Conservation (phyloP, 805 yeast genomes). For the Metschnikowia reukaufii region DNA sequence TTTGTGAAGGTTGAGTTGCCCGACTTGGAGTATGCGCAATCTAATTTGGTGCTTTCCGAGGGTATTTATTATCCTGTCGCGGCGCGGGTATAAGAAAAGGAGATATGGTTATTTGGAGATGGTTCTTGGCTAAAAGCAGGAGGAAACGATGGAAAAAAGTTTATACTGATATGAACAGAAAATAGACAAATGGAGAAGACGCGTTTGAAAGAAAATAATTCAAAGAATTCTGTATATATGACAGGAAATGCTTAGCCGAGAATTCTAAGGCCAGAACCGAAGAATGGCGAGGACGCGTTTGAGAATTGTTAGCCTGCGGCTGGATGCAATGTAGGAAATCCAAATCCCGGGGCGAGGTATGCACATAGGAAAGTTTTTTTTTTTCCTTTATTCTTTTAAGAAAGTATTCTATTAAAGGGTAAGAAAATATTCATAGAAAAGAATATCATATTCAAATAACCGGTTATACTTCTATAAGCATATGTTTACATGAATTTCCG, state of each 20-base stretch:
- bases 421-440: too few relatives aligned
- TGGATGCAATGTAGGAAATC: conserved; percentile 2
- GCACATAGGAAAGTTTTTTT: too few relatives aligned
- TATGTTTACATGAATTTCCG: background rate
- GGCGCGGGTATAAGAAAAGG: background rate
- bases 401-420: too few relatives aligned
- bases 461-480: too few relatives aligned
- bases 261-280: background rate
- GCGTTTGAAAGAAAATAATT: too few relatives aligned
- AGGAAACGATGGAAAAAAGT: background rate
- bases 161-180: background rate
- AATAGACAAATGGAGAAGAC: too few relatives aligned
- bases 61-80: background rate
- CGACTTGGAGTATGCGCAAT: background rate
- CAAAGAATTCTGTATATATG: background rate
- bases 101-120: too few relatives aligned
- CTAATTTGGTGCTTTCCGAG: background rate
- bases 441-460: too few relatives aligned
- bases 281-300: background rate
- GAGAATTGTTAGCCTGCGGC: conserved; percentile 1
- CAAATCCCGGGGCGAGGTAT: background rate
- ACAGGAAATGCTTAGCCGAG: background rate
- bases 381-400: too few relatives aligned
- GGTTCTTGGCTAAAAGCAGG: too few relatives aligned
- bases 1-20: background rate